Base-by-base conservation (phyloP, 2,329 filamentous ascomycete species). In the Neocucurbitaria cava region DNA sequence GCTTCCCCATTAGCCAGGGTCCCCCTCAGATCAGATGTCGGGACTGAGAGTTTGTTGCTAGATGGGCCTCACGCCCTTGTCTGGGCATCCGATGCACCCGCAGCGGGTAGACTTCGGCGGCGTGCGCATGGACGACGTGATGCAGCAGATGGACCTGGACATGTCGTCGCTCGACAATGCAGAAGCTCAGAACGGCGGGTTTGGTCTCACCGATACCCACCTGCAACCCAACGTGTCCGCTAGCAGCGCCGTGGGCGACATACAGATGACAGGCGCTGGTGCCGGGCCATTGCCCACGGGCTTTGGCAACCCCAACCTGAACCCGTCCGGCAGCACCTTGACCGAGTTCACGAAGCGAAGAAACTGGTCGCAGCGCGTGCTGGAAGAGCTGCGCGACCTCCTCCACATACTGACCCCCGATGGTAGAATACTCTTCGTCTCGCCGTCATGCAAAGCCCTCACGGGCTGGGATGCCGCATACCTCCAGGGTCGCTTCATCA, bases 331-430 rank as follows among this genome's bases (percentile, higher is more conserved):
- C 46, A 87, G 83, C 75, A 87, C 83, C 7, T 73, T 87, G 63
- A 87, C 85, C 61, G 84, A 88, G 69, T 88, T 88, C 65, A 88
- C 84, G 15, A 87, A 87, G 73, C 79, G 86, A 53, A 78, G 84
- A 57, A 88, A 95, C 72, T 97, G 94, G 94, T 89, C 91, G 15
- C 90, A 93, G 72, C 89, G 91, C 62, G 89, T 96, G 11, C 85
- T 97, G 21, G 91, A 96, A 75, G 93, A 96, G 80, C 81, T 98
- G 65, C 90, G 89, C 71, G 94, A 97, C 75, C 86, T 97, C 65
- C 78, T 96, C 50, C 88, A 96, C 71, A 92, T 98, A 54, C 84
- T 98, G 46, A 92, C 92, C 42, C 86, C 91, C 21, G 88, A 95
- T 66, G 92, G 92, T 33, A 87, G 89, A 61, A 89, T 98, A 65